Conservation (phyloP, 805 yeast genomes). For the Cyberlindnera bimundalis region DNA sequence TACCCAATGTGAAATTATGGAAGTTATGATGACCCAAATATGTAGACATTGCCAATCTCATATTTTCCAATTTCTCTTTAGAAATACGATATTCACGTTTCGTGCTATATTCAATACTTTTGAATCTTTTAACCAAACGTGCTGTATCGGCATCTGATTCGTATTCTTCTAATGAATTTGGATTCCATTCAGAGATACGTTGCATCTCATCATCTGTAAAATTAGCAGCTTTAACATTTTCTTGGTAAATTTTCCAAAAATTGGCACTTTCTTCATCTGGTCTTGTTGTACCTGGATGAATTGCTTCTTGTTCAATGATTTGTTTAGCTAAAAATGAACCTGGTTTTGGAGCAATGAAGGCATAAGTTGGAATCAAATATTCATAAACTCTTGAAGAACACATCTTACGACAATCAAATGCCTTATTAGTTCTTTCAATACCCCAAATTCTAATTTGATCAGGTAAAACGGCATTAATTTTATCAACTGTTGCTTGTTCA, state of each 20-base stretch:
- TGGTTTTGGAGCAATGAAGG: slow-evolving; percentile 89
- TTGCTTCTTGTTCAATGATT: slow-evolving; percentile 48
- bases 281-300: slow-evolving; percentile 57
- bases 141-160: slow-evolving; percentile 35
- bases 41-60: slow-evolving; percentile 65
- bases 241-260: slow-evolving; percentile 63
- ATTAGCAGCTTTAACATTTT: slow-evolving; percentile 33
- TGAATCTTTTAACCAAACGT: slow-evolving; percentile 46
- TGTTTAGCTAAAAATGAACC: slow-evolving; percentile 59
- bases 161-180: slow-evolving; percentile 37
- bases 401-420: slow-evolving; percentile 92
- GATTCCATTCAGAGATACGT: slow-evolving; percentile 27
- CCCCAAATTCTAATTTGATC: slow-evolving; percentile 93
- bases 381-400: slow-evolving; percentile 96
- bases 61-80: slow-evolving; percentile 52
- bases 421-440: slow-evolving; percentile 78
- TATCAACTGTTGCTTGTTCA: slow-evolving; percentile 46
- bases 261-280: slow-evolving; percentile 64
- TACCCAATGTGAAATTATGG: slow-evolving; percentile 85
- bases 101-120: slow-evolving; percentile 59
- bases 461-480: slow-evolving; percentile 75
- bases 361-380: slow-evolving; percentile 87
- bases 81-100: slow-evolving; percentile 71
- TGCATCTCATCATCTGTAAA: slow-evolving; percentile 29
- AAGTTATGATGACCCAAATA: slow-evolving; percentile 91